Percentiles rank a stretch among this genome's conserved stretches.
These are phyloP conservation scores for Aquilaria malaccensis DNA, from an alignment of 345 rosid genomes.

Conservation along the genomic window DNA sequence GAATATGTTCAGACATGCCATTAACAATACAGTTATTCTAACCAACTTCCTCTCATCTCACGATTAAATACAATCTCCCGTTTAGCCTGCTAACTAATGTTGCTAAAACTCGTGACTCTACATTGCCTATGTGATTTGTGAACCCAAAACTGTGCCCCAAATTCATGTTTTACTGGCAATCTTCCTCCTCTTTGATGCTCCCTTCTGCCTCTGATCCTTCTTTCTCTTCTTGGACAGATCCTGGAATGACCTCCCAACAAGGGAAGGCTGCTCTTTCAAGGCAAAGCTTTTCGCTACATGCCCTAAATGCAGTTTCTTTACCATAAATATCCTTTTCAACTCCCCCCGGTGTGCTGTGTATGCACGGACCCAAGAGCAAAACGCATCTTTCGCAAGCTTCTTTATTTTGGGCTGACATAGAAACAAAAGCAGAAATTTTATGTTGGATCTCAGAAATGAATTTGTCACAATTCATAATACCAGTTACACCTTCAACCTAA, in stretches of 20 bases:
- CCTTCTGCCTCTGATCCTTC: conserved; percentile 53
- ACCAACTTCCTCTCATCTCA: no score
- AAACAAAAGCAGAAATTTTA: no score
- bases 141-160: neutral
- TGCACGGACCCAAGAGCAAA: conserved; percentile 91
- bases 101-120: no score
- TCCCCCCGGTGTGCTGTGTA: conserved; percentile 90
- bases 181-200: conserved; percentile 37
- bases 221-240: conserved; percentile 69
- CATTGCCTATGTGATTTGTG: no score
- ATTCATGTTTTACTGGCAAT: conserved; percentile 15
- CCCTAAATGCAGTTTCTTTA: conserved; percentile 92
- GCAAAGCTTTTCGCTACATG: conserved; percentile 98
- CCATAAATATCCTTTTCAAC: conserved; percentile 72
- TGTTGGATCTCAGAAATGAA: no score
- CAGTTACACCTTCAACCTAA: no score
- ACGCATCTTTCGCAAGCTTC: conserved; percentile 68
- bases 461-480: no score
- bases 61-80: no score
- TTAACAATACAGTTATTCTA: no score
- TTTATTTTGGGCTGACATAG: conserved; percentile 55
- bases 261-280: conserved; percentile 80
- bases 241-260: conserved; percentile 70
- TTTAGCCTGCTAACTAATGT: no score
- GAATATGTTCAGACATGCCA: no score